Base-by-base conservation (phyloP, 2,329 filamentous ascomycete species). In the Chrysoporthe austroafricana region DNA sequence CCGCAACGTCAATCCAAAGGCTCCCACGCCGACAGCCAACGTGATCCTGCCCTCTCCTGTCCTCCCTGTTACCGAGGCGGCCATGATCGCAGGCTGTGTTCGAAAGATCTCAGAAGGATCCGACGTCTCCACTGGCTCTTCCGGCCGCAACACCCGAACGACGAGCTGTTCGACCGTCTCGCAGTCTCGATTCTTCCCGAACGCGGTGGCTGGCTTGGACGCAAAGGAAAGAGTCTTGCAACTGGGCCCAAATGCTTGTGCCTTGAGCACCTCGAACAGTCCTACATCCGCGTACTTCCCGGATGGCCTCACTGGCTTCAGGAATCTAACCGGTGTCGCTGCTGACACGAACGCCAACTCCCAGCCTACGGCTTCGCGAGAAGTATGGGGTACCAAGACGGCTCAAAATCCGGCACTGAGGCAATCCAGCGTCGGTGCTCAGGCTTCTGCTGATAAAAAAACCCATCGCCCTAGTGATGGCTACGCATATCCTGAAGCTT, bases 131-230 rank as follows among this genome's bases (percentile, higher is more conserved):
- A n/a, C 39, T 21, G 36, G n/a, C n/a, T 26, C 39, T 26, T 44
- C n/a, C 9, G 39, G 34, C 54, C 0, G 54, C 54, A 36, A n/a
- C 32, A 57, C 7, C 54, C 54, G 18, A n/a, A 57, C 26, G 2
- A 32, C 32, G 0, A 57, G n/a, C 18, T 60, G n/a, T 2, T 60
- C 42, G 16, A 60, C 57, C 1, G 21, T 60, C 4, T 60, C 57
- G 21, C 57, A 60, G 57, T 60, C 57, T 2, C 57, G 57, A 16
- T 60, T 60, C 57, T 60, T 60, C 16, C 57, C 57, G 39, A 39
- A 16, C 5, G 14, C 46, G 46, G n/a, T 50, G 46, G 46, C n/a
- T 3, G 4, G 36, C 14, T n/a, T 5, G 16, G 4, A 18, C 16
- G 5, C 34, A 14, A 21, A 39, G 56, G 34, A 42, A 3, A n/a